These are phyloP conservation scores for Tulasnella sp. DNA, from an alignment of 768 basidiomycete genomes.

Conservation along the genomic window DNA sequence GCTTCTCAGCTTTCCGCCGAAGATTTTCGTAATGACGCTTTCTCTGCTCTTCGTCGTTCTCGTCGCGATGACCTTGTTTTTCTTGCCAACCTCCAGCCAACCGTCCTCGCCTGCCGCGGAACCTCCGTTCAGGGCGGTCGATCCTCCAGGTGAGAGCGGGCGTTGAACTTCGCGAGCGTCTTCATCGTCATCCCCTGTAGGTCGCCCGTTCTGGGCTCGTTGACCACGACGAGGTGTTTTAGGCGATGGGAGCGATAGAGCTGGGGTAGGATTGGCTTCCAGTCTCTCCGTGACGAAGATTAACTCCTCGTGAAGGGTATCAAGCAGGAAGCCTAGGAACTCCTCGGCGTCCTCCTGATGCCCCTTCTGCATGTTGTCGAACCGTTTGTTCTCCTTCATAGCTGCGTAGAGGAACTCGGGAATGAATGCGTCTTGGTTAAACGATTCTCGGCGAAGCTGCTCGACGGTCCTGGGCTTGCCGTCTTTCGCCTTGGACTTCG, in stretches of 20 bases:
- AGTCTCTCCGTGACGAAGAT: conserved; percentile 50
- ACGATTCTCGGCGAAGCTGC: not conserved
- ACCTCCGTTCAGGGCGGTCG: not conserved
- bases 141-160: not conserved
- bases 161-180: conserved; percentile 12
- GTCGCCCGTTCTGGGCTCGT: conserved; percentile 1
- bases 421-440: conserved; percentile 56
- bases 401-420: conserved; percentile 84
- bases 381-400: conserved; percentile 85
- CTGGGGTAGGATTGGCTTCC: conserved; percentile 24
- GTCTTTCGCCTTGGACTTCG: not conserved
- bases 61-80: conserved; percentile 68
- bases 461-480: conserved; percentile 5
- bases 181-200: conserved; percentile 12
- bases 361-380: conserved; percentile 88
- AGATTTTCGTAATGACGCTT: conserved; percentile 82
- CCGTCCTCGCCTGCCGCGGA: conserved; percentile 41
- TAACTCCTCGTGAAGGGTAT: conserved; percentile 89
- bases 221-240: not conserved
- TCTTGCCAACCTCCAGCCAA: conserved; percentile 90
- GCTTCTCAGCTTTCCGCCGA: conserved; percentile 86
- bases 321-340: conserved; percentile 94
- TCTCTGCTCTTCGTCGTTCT: conserved; percentile 68
- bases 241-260: conserved; percentile 19
- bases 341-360: conserved; percentile 98